Evolutionary conservation across 2,329 filamentous ascomycete species (phyloP), one percentile per base, ranked within the genome.

Genomic region (Trichoderma sp.): DNA sequence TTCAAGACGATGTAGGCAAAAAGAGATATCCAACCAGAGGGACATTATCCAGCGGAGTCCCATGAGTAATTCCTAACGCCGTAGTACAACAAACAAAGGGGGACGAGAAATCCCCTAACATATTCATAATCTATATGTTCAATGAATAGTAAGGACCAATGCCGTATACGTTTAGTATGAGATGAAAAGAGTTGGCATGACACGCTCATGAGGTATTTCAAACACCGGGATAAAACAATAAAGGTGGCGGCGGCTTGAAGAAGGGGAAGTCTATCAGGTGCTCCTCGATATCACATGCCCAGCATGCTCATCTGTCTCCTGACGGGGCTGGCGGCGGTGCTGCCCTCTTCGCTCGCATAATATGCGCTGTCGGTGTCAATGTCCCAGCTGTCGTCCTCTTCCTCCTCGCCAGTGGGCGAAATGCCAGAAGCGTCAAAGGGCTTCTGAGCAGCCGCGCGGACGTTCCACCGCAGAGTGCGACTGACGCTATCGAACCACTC

Each of bases 401-500:
- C 75, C 14, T 78, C 66, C 10, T 60, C 66, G 24, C 45, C 61
- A 24, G 24, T n/a, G 3, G 56, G 51, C 3, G 65, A 61, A 17
- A 65, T 26, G 28, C 63, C 57, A 15, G 66, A 76, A 59, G 81
- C 77, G 63, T 90, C 89, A 82, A 96, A 99, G 3, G 88, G 91
- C 77, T 97, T 98, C 78, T 99, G 95, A 63, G 90, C 89, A 5
- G 94, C 93, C 5, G 93, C 93, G 52, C 95, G 86, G 28, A 91
- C 94, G 78, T 99, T 99, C 95, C 95, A 99, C 68, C 93, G 86
- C 66, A 99, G 82, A 3, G 94, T 97, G 67, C 94, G 87, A 61
- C 91, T 92, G 56, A 99, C 92, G 73, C 92, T 96, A 77, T 97
- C 91, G 74, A 99, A 97, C 95, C 95, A 99, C 77, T 99, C 95